Evolutionary conservation across 78 protist species (phyloP).

Genomic region (Dictyostelium intermedium): DNA sequence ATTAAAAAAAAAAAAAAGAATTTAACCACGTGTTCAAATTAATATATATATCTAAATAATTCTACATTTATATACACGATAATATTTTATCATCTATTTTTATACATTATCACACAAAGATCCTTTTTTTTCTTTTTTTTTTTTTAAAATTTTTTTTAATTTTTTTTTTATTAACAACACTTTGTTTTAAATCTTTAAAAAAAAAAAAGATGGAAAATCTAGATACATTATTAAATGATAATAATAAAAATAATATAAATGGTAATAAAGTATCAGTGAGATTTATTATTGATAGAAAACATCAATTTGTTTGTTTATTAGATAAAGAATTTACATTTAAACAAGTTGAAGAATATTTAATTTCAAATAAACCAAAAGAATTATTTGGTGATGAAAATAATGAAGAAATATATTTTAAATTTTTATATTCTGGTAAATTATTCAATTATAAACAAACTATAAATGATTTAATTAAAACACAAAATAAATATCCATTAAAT

Average conservation of each 20-base stretch:
- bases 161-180: too few relatives aligned
- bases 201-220: not conserved
- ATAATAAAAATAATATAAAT: not conserved
- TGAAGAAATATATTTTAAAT: not conserved
- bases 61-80: too few relatives aligned
- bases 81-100: too few relatives aligned
- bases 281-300: constrained; percentile 42
- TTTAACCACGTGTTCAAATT: too few relatives aligned
- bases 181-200: too few relatives aligned
- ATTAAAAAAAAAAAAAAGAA: too few relatives aligned
- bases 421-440: constrained; percentile 43
- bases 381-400: not conserved
- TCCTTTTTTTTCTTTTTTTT: too few relatives aligned
- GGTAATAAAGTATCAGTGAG: constrained; percentile 12
- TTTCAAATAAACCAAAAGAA: constrained; percentile 16
- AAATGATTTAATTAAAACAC: not conserved
- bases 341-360: not conserved
- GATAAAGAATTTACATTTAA: not conserved
- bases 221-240: not conserved
- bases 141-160: too few relatives aligned
- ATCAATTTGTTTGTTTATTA: constrained; percentile 19
- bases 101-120: too few relatives aligned
- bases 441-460: not conserved
- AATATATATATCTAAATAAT: too few relatives aligned
- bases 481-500: constrained; percentile 20